These are phyloP conservation scores for Bipolaris sorokiniana DNA, from an alignment of 2,329 filamentous ascomycete genomes.

Conservation along the genomic window DNA sequence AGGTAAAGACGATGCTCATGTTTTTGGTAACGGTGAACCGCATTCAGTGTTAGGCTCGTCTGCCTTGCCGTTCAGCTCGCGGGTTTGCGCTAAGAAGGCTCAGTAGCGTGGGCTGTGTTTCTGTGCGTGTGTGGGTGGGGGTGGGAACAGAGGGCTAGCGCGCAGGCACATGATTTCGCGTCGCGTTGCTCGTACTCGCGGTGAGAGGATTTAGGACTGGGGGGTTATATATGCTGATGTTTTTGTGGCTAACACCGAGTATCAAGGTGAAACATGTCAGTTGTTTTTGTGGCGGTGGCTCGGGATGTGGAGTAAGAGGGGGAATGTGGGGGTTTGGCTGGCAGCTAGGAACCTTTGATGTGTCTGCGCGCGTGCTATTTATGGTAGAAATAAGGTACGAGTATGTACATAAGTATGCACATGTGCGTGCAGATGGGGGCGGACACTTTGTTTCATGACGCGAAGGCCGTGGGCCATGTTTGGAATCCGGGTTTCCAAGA, in stretches of 20 bases:
- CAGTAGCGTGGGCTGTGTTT: not conserved
- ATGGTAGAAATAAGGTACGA: not conserved
- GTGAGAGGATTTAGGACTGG: too few species aligned
- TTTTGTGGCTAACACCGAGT: not conserved
- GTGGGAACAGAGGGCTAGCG: not conserved
- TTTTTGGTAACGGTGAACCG: too few species aligned
- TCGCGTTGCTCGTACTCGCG: constrained; percentile 23
- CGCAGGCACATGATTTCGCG: constrained; percentile 36
- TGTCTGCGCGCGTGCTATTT: not conserved
- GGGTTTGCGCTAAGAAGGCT: too few species aligned
- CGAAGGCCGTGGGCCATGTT: not conserved
- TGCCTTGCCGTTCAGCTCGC: constrained; percentile 1
- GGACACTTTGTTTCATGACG: not conserved
- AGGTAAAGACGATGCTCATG: not conserved
- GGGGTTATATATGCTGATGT: not conserved
- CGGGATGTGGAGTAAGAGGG: not conserved
- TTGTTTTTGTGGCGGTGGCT: not conserved
- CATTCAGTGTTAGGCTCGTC: not conserved
- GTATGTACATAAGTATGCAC: too few species aligned
- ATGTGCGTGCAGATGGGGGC: not conserved
- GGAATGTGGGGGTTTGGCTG: not conserved
- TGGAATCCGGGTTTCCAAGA: too few species aligned
- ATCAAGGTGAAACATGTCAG: not conserved
- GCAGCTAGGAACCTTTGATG: too few species aligned
- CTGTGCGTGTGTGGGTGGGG: too few species aligned